phyloP scores from a whole-genome alignment of 2,329 filamentous ascomycete genomes.

The Hymenoscyphus fructigenus region DNA sequence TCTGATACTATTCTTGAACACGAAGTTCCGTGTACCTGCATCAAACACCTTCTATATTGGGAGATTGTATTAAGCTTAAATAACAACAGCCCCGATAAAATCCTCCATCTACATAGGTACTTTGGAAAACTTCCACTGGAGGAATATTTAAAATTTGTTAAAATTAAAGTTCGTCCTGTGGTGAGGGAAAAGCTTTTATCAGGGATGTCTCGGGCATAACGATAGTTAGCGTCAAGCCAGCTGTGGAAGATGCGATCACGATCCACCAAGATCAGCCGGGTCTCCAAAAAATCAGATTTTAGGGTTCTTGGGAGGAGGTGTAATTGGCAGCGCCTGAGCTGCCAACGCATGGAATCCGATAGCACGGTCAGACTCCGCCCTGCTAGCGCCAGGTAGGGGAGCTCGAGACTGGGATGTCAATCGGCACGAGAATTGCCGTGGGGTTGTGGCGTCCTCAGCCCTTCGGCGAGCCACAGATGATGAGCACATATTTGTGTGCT shows the following conservation, averaged over 20 bases:
- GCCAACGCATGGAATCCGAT: not conserved
- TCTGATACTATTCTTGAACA: too few relatives aligned
- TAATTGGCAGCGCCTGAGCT: not conserved
- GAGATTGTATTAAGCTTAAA: too few relatives aligned
- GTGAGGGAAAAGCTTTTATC: not conserved
- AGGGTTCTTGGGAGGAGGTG: not conserved
- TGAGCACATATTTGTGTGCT: not conserved
- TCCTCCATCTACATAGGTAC: too few relatives aligned
- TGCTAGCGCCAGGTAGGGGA: not conserved
- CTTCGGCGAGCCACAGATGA: not conserved
- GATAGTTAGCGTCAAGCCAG: not conserved
- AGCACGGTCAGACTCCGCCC: not conserved
- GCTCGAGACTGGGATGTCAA: not conserved
- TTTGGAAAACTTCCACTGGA: too few relatives aligned
- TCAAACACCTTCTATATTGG: too few relatives aligned
- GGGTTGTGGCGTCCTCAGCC: not conserved
- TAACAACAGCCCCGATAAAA: too few relatives aligned
- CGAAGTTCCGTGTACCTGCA: too few relatives aligned
- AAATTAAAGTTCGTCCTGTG: not conserved
- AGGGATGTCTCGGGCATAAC: not conserved
- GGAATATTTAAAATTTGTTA: too few relatives aligned
- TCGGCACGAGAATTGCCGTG: too few relatives aligned
- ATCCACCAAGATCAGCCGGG: not conserved
- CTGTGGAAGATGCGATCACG: too few relatives aligned
- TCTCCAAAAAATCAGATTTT: slow-evolving; percentile 5